Base-by-base conservation (phyloP, 2,329 filamentous ascomycete genomes). In the Didymella pomorum region DNA sequence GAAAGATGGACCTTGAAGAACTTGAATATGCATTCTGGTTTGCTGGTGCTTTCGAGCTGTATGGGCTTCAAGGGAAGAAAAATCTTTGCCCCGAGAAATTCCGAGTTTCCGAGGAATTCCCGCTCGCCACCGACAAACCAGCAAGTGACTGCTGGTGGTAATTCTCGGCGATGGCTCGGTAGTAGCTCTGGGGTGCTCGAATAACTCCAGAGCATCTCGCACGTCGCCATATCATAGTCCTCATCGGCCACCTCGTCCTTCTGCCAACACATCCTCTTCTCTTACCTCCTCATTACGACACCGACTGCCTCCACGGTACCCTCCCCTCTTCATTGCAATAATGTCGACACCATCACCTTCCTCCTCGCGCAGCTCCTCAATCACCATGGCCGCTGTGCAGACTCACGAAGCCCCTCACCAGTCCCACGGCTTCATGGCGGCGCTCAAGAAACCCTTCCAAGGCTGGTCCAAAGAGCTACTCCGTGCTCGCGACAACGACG, bases 381-480 rank as follows among this genome's bases (percentile, higher is more conserved):
- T 53, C 43, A 58, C 56, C 14, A 18, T 53, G 25, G 8, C 55
- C 20, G 49, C 28, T 26, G 37, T 41, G 37, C 49, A 53, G 20
- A 14, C 31, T 10, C 28, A 6, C 12, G 35, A 39, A n/a, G 9
- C 18, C 7, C 11, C 16, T 11, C 44, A 42, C n/a, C 46, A 18
- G 11, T 29, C 46, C 14, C 39, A 43, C 11, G 46, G 50, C 16
- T 46, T 71, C 23, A 66, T 61, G 31, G 56, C 68, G 18, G 60
- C 63, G 2, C 56, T 76, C 28, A 75, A 73, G 56, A 74, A 73
- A 55, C 73, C 72, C 8, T 75, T 75, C 45, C 70, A 74, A 47
- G 73, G 72, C 4, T 75, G 73, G 73, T 69, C 66, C 18, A 72
- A 65, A 56, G 72, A 74, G 11, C 66, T 75, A 3, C 61, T 76